Evolutionary conservation across 2,329 filamentous ascomycete species (phyloP), one percentile per base, ranked within the genome.

Genomic region (Colletotrichum scovillei): DNA sequence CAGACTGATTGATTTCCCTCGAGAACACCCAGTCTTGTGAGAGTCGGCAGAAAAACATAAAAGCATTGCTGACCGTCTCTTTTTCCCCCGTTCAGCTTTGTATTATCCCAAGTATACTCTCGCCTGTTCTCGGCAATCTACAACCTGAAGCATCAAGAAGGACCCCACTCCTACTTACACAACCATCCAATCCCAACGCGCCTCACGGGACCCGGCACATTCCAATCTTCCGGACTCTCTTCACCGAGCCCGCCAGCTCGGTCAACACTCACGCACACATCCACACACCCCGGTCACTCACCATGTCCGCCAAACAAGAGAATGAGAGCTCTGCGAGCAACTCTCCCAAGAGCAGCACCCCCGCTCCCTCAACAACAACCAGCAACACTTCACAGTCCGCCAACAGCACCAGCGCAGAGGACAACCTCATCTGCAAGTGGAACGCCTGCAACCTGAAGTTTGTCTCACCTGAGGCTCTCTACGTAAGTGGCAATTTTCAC

Each of bases 371-470:
- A 2, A 86, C 85, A 26, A 81, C 84, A n/a, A 82, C 86, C 8
- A 86, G 85, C 57, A 85, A 84, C 69, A 84, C 84, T 7, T 84
- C 86, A 11, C 83, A 86, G 76, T 84, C 84, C 69, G 82, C 81
- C 72, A 77, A 76, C 19, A 76, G 79, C 8, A 73, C 79, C 19
- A 72, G 42, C 56, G 71, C 75, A 7, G 86, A 89, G 38, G 90
- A 91, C 75, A 89, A 87, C 78, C 86, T 92, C 42, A 86, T 86
- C 67, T 92, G 90, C 81, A 88, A 89, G 76, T 92, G 90, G 90
- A 86, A 86, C 73, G 83, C 84, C 66, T 92, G 90, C 78, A 86
- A 85, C 77, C 88, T 91, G 78, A 90, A 89, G 76, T 92, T 92
- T 77, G 83, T 81, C 57, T 86, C 84, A 9, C 86, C 90, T 16